Base-by-base conservation (phyloP, 2,329 filamentous ascomycete species). In the Emergomyces pasteurianus region DNA sequence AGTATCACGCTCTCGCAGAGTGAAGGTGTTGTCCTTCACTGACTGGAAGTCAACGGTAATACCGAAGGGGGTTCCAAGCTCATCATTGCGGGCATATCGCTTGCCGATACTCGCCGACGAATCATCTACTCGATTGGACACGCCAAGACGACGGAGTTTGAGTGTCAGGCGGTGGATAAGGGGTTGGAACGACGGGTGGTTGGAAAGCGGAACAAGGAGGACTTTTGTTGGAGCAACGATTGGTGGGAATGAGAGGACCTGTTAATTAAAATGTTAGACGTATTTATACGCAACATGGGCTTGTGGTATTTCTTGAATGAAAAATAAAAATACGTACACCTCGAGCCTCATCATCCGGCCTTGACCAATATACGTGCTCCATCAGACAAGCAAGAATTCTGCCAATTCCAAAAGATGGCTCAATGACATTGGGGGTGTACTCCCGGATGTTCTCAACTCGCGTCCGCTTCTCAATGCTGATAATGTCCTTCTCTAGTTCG, bases 1-100 rank as follows among this genome's bases (percentile, higher is more conserved):
- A 49, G 87, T 88, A 77, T 97, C 94, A 65, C 91, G 86, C 74
- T 97, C 92, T 71, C 92, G 82, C 65, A 97, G 83, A 0, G 92
- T 97, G 71, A 95, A 84, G 8, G 88, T 88, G 72, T 84, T 84
- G 73, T 96, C 91, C 76, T 95, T 86, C 67, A 96, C 79, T 55
- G 90, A 95, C 80, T 97, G 90, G 83, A 96, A 97, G 75, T 97
- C 92, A 63, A 97, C 84, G 0, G 92, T 97, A 74, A 97, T 86
- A 72, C 91, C 92, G 65, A 96, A 86, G 8, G 92, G 90, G 52
- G 94, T 97, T 70, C 92, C 94, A 62, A 96, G 83, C 78, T 97
- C 92, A 75, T 97, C 92, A 73, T 96, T 96, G 69, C 94, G 86
- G 72, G 88, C 86, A 76, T 95, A 97, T 59, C 92, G 88, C 81